Percentiles rank a stretch among this genome's conserved stretches.
Evolutionary conservation across 2,329 filamentous ascomycete species (phyloP).

Genomic region (Beauveria sp.): DNA sequence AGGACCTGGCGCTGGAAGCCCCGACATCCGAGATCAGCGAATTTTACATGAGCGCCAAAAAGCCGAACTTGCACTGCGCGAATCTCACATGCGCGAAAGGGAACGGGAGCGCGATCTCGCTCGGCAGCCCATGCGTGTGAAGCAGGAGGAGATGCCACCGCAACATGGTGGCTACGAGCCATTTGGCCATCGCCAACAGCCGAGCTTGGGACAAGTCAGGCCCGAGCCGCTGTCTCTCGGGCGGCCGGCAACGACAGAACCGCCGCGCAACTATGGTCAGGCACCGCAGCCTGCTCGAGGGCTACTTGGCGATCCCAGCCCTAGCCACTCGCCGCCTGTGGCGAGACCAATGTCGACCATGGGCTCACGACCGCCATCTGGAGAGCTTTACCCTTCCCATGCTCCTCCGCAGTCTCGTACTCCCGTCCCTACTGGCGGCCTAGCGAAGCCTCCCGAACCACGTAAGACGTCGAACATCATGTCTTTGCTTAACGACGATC

Average conservation of each 20-base stretch:
- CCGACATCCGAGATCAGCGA: conserved; percentile 28
- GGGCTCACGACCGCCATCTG: conserved; percentile 14
- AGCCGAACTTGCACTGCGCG: conserved; percentile 23
- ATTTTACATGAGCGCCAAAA: conserved; percentile 27
- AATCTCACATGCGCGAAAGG: conserved; percentile 18
- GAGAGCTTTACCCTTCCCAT: conserved; percentile 25
- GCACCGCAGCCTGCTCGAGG: conserved; percentile 28
- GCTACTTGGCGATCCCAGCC: conserved; percentile 32
- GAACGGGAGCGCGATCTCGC: conserved; percentile 18
- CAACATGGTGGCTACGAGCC: conserved; percentile 36
- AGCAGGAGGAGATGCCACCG: conserved; percentile 41
- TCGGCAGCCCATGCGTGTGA: conserved; percentile 27
- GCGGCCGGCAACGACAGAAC: conserved; percentile 33
- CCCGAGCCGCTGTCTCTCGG: conserved; percentile 33
- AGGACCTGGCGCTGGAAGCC: conserved; percentile 22
- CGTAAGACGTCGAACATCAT: conserved; percentile 58
- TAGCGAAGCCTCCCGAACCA: conserved; percentile 36
- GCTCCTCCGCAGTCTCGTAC: conserved; percentile 20
- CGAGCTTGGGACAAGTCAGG: conserved; percentile 31
- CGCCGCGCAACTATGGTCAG: conserved; percentile 31
- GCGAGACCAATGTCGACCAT: conserved; percentile 30
- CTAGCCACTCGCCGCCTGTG: conserved; percentile 31
- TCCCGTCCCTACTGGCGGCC: conserved; percentile 24
- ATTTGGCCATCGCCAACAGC: conserved; percentile 32
- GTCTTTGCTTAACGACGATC: conserved; percentile 55